Conservation (phyloP, 768 basidiomycete species). For the Amylocystis lapponica region DNA sequence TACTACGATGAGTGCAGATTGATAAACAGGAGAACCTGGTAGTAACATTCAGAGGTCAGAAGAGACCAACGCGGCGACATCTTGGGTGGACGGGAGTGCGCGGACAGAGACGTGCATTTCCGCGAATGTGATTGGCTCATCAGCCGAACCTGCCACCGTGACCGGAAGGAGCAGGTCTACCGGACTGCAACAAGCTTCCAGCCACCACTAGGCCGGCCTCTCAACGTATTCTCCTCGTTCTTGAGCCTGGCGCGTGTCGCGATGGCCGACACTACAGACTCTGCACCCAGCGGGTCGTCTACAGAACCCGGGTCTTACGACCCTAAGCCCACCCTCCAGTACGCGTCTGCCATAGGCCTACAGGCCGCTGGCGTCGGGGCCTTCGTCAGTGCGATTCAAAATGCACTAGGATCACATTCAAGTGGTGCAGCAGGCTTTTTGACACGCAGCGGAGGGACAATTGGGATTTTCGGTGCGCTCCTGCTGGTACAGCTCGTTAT, state of each 20-base stretch:
- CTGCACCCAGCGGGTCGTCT: conserved; percentile 6
- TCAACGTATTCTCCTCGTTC: too few species aligned
- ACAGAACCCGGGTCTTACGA: conserved; percentile 27
- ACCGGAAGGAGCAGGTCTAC: conserved; percentile 1
- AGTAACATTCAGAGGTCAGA: too few species aligned
- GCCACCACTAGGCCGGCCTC: too few species aligned
- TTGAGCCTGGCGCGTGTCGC: conserved; percentile 9
- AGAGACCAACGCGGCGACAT: too few species aligned
- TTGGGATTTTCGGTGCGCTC: conserved; percentile 83
- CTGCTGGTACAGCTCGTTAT: neutral
- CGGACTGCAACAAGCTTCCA: neutral
- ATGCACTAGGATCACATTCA: conserved; percentile 72
- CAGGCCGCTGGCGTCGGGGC: conserved; percentile 62
- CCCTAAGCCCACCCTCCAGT: conserved; percentile 48
- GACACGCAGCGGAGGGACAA: conserved; percentile 82
- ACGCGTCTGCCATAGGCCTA: conserved; percentile 53
- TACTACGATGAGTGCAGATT: neutral
- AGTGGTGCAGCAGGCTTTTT: conserved; percentile 81
- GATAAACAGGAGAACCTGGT: too few species aligned
- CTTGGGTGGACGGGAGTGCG: too few species aligned
- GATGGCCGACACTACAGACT: conserved; percentile 19
- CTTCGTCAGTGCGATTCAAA: conserved; percentile 70
- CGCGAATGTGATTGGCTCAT: too few species aligned
- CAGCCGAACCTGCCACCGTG: too few species aligned
- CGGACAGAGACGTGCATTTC: neutral